Evolutionary conservation across 164 flowering plant genomes (phyloP).

Genomic region (Kalanchoe fedtschenkoi): DNA sequence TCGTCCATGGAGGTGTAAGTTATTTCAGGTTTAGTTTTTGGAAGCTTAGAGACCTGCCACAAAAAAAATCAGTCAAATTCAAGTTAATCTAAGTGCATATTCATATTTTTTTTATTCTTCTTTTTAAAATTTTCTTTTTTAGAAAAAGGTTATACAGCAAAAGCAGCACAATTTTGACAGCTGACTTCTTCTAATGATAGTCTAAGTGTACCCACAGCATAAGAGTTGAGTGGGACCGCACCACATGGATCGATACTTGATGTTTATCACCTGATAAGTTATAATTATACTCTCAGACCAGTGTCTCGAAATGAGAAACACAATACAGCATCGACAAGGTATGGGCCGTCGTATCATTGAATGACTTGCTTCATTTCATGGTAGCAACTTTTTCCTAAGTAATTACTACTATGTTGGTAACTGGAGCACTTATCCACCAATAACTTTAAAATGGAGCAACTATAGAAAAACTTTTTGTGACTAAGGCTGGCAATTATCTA

Average conservation of each 20-base stretch:
- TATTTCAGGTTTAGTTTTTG: slow-evolving; percentile 17
- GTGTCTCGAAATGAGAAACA: not conserved
- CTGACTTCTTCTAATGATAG: not conserved
- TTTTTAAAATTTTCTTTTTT: no score
- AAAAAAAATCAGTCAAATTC: not conserved
- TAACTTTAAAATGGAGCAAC: no score
- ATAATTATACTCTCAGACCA: not conserved
- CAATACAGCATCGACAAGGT: not conserved
- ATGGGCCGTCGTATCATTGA: not conserved
- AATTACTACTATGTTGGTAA: no score
- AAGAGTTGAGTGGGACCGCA: not conserved
- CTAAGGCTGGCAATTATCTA: no score
- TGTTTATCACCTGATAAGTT: not conserved
- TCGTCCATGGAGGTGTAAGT: slow-evolving; percentile 37
- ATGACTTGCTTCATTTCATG: no score
- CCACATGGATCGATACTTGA: not conserved
- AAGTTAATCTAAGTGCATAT: no score
- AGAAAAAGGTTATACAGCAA: no score
- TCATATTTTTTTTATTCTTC: no score
- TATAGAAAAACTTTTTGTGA: no score
- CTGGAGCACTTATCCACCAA: no score
- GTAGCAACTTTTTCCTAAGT: no score
- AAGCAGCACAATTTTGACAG: not conserved
- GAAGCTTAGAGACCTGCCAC: not conserved
- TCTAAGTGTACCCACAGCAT: not conserved